phyloP scores from a whole-genome alignment of 2,329 filamentous ascomycete species.

The Cladosporium sp. region DNA sequence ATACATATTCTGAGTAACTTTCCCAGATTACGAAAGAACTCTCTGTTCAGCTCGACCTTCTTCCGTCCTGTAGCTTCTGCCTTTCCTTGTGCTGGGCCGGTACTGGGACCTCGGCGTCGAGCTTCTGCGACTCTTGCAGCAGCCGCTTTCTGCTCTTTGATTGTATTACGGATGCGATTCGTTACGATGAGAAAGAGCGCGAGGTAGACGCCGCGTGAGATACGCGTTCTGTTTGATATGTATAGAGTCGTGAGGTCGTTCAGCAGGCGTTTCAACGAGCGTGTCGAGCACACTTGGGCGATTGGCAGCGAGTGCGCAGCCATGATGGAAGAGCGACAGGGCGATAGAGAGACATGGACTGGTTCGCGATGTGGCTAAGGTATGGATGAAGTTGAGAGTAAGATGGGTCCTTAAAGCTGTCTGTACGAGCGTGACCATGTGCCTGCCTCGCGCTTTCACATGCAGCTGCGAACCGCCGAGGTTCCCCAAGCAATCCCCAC shows the following conservation, averaged over 20 bases:
- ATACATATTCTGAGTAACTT: constrained; percentile 80
- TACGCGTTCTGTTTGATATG: constrained; percentile 71
- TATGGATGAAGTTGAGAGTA: neutral
- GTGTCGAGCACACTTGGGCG: constrained; percentile 23
- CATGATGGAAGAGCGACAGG: constrained; percentile 16
- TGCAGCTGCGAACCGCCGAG: constrained; percentile 1
- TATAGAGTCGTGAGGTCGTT: constrained; percentile 65
- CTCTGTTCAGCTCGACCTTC: constrained; percentile 88
- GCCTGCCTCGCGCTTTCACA: neutral
- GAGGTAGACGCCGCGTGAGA: constrained; percentile 79
- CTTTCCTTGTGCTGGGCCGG: constrained; percentile 42
- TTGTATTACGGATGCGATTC: constrained; percentile 85
- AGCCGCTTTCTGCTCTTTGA: constrained; percentile 88
- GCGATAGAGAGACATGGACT: neutral
- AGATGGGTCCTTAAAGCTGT: neutral
- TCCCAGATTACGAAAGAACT: constrained; percentile 75
- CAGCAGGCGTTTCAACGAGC: constrained; percentile 23
- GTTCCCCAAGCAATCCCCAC: constrained; percentile 1
- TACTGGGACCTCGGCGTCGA: constrained; percentile 33
- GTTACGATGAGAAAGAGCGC: constrained; percentile 74
- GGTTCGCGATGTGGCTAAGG: neutral
- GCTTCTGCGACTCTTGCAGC: constrained; percentile 63
- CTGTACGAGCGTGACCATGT: neutral
- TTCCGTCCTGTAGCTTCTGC: constrained; percentile 48
- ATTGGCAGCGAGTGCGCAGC: constrained; percentile 16